These are phyloP conservation scores for Decorospora gaudefroyi DNA, from an alignment of 2,329 filamentous ascomycete genomes.

Conservation along the genomic window DNA sequence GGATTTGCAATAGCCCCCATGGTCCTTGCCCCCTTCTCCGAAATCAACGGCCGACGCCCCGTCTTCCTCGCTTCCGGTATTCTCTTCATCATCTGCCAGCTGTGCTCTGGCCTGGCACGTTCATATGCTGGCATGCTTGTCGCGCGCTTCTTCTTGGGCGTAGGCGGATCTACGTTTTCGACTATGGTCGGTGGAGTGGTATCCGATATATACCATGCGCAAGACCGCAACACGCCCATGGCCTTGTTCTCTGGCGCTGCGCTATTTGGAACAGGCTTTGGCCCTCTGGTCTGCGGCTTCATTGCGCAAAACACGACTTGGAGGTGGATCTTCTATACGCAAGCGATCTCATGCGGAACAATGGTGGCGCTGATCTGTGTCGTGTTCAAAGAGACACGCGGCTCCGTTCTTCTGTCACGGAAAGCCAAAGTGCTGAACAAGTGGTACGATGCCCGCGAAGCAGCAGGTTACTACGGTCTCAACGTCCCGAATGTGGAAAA, in stretches of 20 bases:
- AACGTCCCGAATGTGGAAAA: constrained; percentile 48
- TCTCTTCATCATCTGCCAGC: constrained; percentile 71
- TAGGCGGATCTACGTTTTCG: constrained; percentile 77
- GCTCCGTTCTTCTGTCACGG: constrained; percentile 74
- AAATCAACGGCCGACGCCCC: constrained; percentile 83
- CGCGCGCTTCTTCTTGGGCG: constrained; percentile 74
- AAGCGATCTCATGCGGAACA: constrained; percentile 69
- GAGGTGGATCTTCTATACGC: constrained; percentile 90
- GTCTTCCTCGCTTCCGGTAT: constrained; percentile 77
- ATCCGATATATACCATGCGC: constrained; percentile 78
- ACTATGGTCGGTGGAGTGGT: constrained; percentile 94
- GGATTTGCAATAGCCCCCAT: constrained; percentile 83
- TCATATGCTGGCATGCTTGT: constrained; percentile 74
- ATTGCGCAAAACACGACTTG: constrained; percentile 70
- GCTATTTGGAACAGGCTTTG: constrained; percentile 76
- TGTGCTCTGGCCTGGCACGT: constrained; percentile 72
- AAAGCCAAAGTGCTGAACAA: constrained; percentile 75
- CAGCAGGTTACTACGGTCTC: constrained; percentile 62
- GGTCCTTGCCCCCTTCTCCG: constrained; percentile 83
- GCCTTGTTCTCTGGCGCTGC: constrained; percentile 81
- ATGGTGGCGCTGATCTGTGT: constrained; percentile 67
- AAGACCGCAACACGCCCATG: constrained; percentile 87
- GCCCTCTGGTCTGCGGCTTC: constrained; percentile 72
- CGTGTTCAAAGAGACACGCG: constrained; percentile 81
- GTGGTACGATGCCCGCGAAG: constrained; percentile 78